Evolutionary conservation across 768 basidiomycete genomes (phyloP).

Genomic region (Phaeolepiota aurea): DNA sequence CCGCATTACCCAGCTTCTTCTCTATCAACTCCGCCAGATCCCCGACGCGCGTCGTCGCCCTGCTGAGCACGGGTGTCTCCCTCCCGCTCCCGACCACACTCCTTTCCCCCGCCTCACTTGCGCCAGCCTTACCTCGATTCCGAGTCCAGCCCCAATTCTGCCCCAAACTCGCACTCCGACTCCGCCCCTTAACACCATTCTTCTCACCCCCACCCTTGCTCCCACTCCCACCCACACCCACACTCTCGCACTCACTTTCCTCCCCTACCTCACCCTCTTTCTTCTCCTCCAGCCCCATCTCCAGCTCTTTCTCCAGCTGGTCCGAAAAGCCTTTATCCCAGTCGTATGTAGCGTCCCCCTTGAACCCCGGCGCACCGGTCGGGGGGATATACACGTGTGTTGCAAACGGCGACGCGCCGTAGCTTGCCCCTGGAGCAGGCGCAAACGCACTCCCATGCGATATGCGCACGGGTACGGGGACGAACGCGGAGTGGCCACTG

Average conservation of each 20-base stretch:
- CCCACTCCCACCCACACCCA: background rate
- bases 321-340: slow-evolving; percentile 66
- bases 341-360: slow-evolving; percentile 47
- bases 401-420: slow-evolving; percentile 32
- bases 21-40: slow-evolving; percentile 39
- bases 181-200: too few relatives aligned
- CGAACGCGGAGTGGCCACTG: background rate
- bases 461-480: slow-evolving; percentile 10
- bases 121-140: background rate
- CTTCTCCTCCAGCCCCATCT: slow-evolving; percentile 9
- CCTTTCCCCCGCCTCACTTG: background rate
- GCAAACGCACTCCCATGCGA: slow-evolving; percentile 18
- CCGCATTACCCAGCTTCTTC: slow-evolving; percentile 39
- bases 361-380: slow-evolving; percentile 72
- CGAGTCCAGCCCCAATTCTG: background rate
- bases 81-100: too few relatives aligned
- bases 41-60: background rate
- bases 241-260: slow-evolving; percentile 1
- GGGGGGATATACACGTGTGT: slow-evolving; percentile 34
- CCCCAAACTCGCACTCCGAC: background rate
- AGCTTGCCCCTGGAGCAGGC: slow-evolving; percentile 9
- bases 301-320: slow-evolving; percentile 33
- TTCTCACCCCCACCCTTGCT: background rate
- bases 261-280: slow-evolving; percentile 6
- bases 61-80: background rate